phyloP scores from a whole-genome alignment of 352 stramenopile species.

The Phytophthora tubulina region DNA sequence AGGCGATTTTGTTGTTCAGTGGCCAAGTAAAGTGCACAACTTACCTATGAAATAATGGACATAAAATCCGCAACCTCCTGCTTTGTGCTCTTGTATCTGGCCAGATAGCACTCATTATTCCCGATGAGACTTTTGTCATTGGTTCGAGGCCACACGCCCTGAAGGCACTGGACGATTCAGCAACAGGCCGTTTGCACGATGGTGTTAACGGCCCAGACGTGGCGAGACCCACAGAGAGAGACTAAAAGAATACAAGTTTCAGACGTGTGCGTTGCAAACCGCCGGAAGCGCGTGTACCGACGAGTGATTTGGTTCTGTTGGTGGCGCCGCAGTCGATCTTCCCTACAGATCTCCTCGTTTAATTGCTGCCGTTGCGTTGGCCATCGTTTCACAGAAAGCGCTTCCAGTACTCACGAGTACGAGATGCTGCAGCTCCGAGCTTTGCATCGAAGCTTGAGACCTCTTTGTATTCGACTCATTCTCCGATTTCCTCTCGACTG shows the following conservation, averaged over 20 bases:
- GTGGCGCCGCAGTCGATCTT: neutral
- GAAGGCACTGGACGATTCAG: conserved; percentile 12
- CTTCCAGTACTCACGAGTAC: neutral
- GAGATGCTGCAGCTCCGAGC: neutral
- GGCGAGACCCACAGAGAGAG: neutral
- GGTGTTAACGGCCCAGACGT: conserved; percentile 9
- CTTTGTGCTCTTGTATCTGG: neutral
- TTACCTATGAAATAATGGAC: too few relatives aligned
- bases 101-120: conserved; percentile 2
- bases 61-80: too few relatives aligned
- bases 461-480: conserved; percentile 17
- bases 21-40: too few relatives aligned
- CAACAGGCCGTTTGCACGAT: conserved; percentile 13
- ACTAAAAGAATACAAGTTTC: conserved; percentile 10
- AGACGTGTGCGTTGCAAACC: conserved; percentile 30
- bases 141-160: conserved; percentile 21
- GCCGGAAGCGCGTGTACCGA: conserved; percentile 14
- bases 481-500: conserved; percentile 26
- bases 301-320: neutral
- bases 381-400: conserved; percentile 3
- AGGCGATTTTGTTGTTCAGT: neutral
- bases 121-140: conserved; percentile 20
- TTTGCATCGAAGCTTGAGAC: too few relatives aligned
- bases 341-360: neutral
- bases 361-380: conserved; percentile 4